Base-by-base conservation (phyloP, 2,329 filamentous ascomycete genomes). In the Gnomoniopsis smithogilvyi region DNA sequence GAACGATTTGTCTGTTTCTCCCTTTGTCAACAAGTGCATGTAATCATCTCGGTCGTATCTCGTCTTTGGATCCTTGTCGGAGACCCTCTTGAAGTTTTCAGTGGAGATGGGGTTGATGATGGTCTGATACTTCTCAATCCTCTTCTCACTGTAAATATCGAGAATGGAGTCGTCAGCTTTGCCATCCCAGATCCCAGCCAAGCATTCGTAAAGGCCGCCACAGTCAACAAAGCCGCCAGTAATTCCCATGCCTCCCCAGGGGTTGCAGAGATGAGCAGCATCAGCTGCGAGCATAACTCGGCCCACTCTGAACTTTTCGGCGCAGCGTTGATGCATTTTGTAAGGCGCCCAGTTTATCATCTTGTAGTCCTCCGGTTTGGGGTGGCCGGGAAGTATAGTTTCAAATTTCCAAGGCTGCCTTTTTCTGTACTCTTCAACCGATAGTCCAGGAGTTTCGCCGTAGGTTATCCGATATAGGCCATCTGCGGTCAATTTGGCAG, bases 211-310 rank as follows among this genome's bases (percentile, higher is more conserved):
- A 6, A 88, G 75, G 0, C 83, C 82, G 12, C 82, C 84, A 2
- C 85, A 78, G 63, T 88, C 85, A n/a, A 84, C 82, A 56, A 88
- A 83, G 0, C 85, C 85, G 6, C 84, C 84, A 0, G 84, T 87
- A 52, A 88, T 79, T 1, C 85, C 85, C 17, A 87, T 73, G 0
- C 85, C 85, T 49, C 85, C 85, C 70, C 80, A 79, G 0, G 78
- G 77, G 66, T 80, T 81, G 66, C 78, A 80, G 17, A 80, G 63
- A 54, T 87, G 85, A 2, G 84, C 85, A 2, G 85, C 84, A 70
- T 88, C 85, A 0, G 83, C 84, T 1, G 80, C 83, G 0, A 88
- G 72, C 6, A 86, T 59, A 43, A 87, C 72, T 7, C 80, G 78
- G 0, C 84, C 84, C 0, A 82, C 78, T n/a, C 83, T 76, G 68